These are phyloP conservation scores for Boletus insuetus DNA, from an alignment of 768 basidiomycete species.

Conservation along the genomic window DNA sequence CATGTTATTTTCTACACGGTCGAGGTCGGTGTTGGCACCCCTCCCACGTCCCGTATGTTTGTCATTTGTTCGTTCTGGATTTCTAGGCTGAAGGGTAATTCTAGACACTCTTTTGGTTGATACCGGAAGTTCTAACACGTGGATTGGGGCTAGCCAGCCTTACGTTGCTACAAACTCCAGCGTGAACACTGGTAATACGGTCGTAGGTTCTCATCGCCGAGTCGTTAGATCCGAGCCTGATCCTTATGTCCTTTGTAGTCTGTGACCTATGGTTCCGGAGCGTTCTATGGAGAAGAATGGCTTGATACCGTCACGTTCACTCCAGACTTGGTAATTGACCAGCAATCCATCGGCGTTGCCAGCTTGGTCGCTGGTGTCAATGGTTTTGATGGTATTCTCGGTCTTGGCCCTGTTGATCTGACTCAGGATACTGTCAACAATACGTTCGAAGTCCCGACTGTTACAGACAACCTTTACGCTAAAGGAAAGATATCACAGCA, in stretches of 20 bases:
- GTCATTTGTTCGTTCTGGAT: neutral
- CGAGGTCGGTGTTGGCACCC: constrained; percentile 28
- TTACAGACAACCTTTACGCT: constrained; percentile 34
- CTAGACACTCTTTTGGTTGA: constrained; percentile 31
- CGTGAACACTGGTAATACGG: constrained; percentile 13
- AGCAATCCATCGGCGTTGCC: constrained; percentile 39
- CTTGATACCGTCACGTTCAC: constrained; percentile 13
- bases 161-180: constrained; percentile 21
- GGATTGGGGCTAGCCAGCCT: constrained; percentile 25
- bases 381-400: constrained; percentile 42
- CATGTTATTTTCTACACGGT: constrained; percentile 27
- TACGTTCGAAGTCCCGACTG: constrained; percentile 27
- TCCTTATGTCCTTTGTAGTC: neutral
- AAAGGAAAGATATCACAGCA: constrained; percentile 27
- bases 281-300: constrained; percentile 12
- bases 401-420: constrained; percentile 36
- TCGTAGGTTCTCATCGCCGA: constrained; percentile 20
- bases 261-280: constrained; percentile 1
- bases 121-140: constrained; percentile 34
- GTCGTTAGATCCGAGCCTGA: neutral
- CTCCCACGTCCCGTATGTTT: constrained; percentile 27
- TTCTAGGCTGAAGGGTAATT: neutral
- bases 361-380: neutral
- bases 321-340: neutral
- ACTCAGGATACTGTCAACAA: constrained; percentile 26